phyloP scores from a whole-genome alignment of 1,284 basidiomycete species.

The Tilletiaria anomala region DNA sequence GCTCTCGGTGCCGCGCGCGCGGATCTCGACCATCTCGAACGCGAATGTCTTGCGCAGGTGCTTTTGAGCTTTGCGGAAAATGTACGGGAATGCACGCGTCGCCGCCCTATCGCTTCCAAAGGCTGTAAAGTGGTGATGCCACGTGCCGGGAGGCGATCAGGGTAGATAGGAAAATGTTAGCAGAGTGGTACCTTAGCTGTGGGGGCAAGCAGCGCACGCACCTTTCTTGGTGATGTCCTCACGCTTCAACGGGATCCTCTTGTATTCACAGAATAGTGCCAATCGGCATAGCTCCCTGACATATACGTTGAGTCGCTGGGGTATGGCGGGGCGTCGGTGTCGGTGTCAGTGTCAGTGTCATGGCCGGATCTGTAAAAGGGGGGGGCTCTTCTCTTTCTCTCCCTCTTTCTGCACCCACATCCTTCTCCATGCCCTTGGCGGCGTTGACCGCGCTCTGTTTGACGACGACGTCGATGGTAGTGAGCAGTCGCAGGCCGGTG shows the following conservation, averaged over 20 bases:
- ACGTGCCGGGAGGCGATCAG: no score
- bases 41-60: conserved; percentile 17
- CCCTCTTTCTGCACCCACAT: neutral
- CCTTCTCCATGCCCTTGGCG: no score
- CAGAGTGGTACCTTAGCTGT: conserved; percentile 3
- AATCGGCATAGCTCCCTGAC: neutral
- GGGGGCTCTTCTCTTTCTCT: neutral
- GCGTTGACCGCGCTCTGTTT: no score
- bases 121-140: no score
- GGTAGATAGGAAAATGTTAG: neutral
- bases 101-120: conserved; percentile 6
- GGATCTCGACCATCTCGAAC: conserved; percentile 19
- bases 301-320: neutral
- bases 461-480: neutral
- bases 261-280: neutral
- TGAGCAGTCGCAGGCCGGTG: no score
- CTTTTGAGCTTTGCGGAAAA: conserved; percentile 25
- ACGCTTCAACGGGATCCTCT: neutral
- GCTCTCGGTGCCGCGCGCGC: conserved; percentile 18
- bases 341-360: neutral
- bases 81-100: conserved; percentile 9
- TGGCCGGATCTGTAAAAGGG: neutral
- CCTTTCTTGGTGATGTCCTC: neutral
- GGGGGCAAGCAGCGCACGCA: neutral
- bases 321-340: neutral